phyloP scores from a whole-genome alignment of 768 basidiomycete species.

The Mycena vulgaris region DNA sequence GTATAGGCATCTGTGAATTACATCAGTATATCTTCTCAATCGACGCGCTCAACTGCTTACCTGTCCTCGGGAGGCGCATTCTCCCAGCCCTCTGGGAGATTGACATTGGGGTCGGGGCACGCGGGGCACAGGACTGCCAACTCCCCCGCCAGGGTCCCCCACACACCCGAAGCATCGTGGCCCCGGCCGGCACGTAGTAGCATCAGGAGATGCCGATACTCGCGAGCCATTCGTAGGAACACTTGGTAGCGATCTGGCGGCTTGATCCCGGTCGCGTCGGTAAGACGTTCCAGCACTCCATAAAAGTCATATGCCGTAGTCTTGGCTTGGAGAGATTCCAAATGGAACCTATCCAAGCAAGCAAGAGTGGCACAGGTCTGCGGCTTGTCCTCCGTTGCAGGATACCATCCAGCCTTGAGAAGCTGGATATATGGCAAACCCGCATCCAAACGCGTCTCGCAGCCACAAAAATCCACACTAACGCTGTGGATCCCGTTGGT shows the following conservation, averaged over 20 bases:
- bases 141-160: slow-evolving; percentile 45
- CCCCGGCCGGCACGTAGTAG: slow-evolving; percentile 44
- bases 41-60: slow-evolving; percentile 25
- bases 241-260: slow-evolving; percentile 26
- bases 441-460: neutral
- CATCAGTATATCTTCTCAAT: neutral
- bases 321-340: neutral
- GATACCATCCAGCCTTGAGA: slow-evolving; percentile 16
- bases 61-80: slow-evolving; percentile 22
- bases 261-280: slow-evolving; percentile 13
- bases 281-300: neutral
- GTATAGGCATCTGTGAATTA: slow-evolving; percentile 40
- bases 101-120: slow-evolving; percentile 51
- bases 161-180: slow-evolving; percentile 42
- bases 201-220: slow-evolving; percentile 46
- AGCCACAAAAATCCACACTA: slow-evolving; percentile 8
- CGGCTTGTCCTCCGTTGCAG: neutral
- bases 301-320: slow-evolving; percentile 23
- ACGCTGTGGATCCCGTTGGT: slow-evolving; percentile 8
- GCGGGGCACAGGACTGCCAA: slow-evolving; percentile 50
- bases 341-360: neutral
- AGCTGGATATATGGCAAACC: neutral
- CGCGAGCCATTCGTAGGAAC: slow-evolving; percentile 22
- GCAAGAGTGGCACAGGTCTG: slow-evolving; percentile 8
- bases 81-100: slow-evolving; percentile 47